Base-by-base conservation (phyloP, 768 basidiomycete species). In the Boletus bicolor region DNA sequence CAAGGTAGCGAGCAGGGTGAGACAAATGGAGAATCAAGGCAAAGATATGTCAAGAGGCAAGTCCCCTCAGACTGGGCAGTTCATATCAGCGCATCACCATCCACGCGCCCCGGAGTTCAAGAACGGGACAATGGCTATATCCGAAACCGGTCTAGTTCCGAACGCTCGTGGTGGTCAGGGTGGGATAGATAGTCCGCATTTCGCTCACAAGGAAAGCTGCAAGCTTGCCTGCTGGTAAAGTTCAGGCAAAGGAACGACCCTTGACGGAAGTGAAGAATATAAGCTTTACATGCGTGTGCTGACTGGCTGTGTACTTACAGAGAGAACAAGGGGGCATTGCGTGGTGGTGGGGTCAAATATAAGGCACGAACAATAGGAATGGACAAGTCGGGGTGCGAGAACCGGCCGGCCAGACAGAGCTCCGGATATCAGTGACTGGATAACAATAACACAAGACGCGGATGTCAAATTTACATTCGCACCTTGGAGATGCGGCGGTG, bases 81-180 rank as follows among this genome's bases (percentile, higher is more conserved):
- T 53, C 62, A 68, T 63, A 55, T 68, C 50, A 48, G 19, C 49
- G 41, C 38, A 67, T 49, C 50, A 47, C 43, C 49, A 56, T 53
- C 53, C 53, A 57, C 49, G 53, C 54, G 63, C 55, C 26, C 46
- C 49, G 55, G 61, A 56, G 58, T 49, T 60, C 57, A 53, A 59
- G 55, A 63, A 59, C 41, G 44, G 58, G 65, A 73, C 68, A 73
- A 71, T 66, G 70, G 46, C 42, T 62, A 68, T 58, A 62, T 69
- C 70, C 70, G 71, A 73, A 71, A 71, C 71, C 70, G 69, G 68
- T 64, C 61, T 71, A 73, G 70, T 58, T 65, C 68, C 69, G 68
- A 61, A 56, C 53, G 49, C n/a, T 53, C 43, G 54, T 49, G 56
- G 44, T 36, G 49, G 46, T 43, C 45, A 42, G 53, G 49, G 52